phyloP scores from a whole-genome alignment of 495 filamentous ascomycete genomes.

The Penicillium parvum region DNA sequence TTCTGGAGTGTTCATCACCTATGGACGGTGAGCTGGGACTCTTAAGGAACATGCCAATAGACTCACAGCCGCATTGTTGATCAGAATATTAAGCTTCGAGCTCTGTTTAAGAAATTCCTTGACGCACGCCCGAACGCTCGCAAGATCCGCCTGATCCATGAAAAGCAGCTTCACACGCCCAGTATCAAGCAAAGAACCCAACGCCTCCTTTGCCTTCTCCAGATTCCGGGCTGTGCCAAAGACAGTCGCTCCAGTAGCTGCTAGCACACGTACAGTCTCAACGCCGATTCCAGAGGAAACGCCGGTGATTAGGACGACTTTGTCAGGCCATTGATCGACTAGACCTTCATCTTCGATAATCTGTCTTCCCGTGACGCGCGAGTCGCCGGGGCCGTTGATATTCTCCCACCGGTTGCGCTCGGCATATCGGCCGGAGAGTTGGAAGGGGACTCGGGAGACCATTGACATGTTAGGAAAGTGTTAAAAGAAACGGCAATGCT shows the following conservation, averaged over 20 bases:
- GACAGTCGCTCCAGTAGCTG: conserved; percentile 46
- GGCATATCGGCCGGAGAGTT: too few species aligned
- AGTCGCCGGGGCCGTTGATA: conserved; percentile 50
- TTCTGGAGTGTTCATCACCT: too few species aligned
- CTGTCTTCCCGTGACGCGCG: conserved; percentile 51
- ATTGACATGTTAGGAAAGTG: too few species aligned
- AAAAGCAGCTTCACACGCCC: conserved; percentile 21
- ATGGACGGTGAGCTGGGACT: conserved; percentile 32
- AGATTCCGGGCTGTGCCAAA: conserved; percentile 42
- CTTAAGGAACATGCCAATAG: conserved; percentile 43
- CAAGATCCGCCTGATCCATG: conserved; percentile 42
- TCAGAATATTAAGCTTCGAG: conserved; percentile 40
- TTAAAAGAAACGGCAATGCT: too few species aligned
- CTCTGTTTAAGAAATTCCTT: conserved; percentile 33
- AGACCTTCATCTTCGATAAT: conserved; percentile 49
- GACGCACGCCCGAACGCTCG: conserved; percentile 38
- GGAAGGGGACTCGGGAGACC: too few species aligned
- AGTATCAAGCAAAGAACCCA: conserved; percentile 28
- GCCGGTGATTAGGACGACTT: conserved; percentile 51
- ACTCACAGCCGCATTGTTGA: conserved; percentile 50
- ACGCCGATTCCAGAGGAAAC: conserved; percentile 51
- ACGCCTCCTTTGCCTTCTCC: conserved; percentile 29
- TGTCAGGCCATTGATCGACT: conserved; percentile 35
- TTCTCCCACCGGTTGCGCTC: too few species aligned
- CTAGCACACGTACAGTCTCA: conserved; percentile 46